Evolutionary conservation across 257 asterid species (phyloP).

Genomic region (Solanum habrochaites): DNA sequence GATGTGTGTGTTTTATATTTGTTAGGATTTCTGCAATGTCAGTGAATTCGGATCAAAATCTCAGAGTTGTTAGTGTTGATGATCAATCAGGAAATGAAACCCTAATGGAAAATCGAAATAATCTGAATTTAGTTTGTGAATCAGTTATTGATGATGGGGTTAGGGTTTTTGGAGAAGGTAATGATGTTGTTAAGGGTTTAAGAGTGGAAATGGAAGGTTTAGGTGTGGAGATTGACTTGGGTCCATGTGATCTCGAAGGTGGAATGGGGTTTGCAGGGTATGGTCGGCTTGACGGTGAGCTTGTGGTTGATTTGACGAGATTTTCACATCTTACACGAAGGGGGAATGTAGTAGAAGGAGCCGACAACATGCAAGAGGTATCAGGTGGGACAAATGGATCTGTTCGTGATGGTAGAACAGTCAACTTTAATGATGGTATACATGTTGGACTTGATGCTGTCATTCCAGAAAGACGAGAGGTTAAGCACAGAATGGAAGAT

Average conservation of each 20-base stretch:
- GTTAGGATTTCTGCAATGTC: constrained; percentile 31
- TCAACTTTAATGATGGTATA: background rate
- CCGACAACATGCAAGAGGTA: background rate
- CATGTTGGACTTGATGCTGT: constrained; percentile 1
- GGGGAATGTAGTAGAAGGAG: constrained; percentile 1
- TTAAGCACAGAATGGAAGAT: constrained; percentile 21
- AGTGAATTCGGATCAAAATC: constrained; percentile 9
- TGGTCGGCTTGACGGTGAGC: background rate
- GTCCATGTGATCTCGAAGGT: background rate
- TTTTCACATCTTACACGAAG: background rate
- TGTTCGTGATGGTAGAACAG: background rate
- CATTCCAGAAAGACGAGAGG: constrained; percentile 18
- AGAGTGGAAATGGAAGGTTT: background rate
- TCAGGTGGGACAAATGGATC: background rate
- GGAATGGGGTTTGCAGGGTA: background rate
- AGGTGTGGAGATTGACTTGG: background rate
- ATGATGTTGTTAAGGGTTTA: background rate
- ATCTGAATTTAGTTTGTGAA: background rate
- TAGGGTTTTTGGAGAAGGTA: constrained; percentile 31
- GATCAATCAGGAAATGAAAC: constrained; percentile 17
- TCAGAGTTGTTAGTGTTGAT: constrained; percentile 3
- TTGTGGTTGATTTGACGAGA: background rate
- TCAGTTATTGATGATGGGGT: constrained; percentile 16
- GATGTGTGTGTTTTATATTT: background rate
- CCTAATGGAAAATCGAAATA: constrained; percentile 16